Evolutionary conservation across 345 rosid genomes (phyloP), one percentile per base, ranked within the genome.

Genomic region (Sisymbrium altissimum): DNA sequence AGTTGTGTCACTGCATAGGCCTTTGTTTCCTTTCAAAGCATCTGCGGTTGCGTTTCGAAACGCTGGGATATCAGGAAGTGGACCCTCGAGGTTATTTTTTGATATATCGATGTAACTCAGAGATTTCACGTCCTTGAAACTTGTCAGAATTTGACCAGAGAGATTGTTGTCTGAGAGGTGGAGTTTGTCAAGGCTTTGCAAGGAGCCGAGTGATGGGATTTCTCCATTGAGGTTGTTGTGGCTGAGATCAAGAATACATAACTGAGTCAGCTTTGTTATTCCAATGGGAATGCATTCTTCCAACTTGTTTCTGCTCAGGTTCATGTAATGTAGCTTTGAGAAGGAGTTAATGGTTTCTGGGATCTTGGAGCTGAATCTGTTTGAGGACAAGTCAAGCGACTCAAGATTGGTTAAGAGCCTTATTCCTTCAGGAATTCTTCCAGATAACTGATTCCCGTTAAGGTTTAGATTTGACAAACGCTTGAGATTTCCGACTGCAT

Each of bases 151-250:
- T n/a, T 36, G 10, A 60, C 82, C 84, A 0, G 79, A 68, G 7
- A 83, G 72, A 4, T 55, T n/a, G 41, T 83, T 83, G 72, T 77
- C 54, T 8, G 87, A 84, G 63, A 82, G 77, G 41, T 82, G 72
- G n/a, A 82, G 56, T 1, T 7, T 32, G 53, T 44, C 64, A n/a
- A 84, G 67, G 46, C 66, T 80, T 29, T 38, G 17, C 40, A 84
- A 19, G 4, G 35, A 63, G 12, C 75, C 73, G 9, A 82, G 21
- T 50, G 7, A 10, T 25, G 85, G 78, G 21, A 79, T 82, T 64
- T 60, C 41, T 33, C 83, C 79, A 7, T 68, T 61, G 29, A 84
- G 75, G 11, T 48, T 33, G 41, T 84, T 84, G 48, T 75, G 67
- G 73, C 87, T 77, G 43, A 81, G 74, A 71, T 84, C 85, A 29